Base-by-base conservation (phyloP, 208 protist species). In the Leishmania gerbilli region DNA sequence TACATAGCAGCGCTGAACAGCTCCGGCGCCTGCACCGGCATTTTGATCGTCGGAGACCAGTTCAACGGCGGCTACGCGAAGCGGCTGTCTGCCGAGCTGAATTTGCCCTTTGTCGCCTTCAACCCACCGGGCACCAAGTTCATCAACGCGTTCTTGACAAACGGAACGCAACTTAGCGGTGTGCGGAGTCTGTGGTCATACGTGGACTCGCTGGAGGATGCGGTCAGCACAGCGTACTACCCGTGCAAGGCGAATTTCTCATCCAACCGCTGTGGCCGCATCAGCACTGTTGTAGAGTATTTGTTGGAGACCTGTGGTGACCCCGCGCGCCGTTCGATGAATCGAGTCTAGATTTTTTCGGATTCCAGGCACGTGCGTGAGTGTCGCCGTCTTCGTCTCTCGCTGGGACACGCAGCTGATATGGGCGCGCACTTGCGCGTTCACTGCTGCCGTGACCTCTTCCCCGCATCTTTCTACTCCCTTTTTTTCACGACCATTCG, bases 1-100 rank as follows among this genome's bases (percentile, higher is more conserved):
- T 95, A 95, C 84, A 84, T 96, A 21, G 68, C 90, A 0, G 56
- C 42, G 2, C 82, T 97, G 3, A 87, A 78, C 47, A 51, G 11
- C 40, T 67, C 72, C 17, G 72, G 77, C 27, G 53, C 53, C 24
- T 6, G 68, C 7, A 84, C 88, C 40, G 80, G 80, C 49, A 89
- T 98, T 60, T 79, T 98, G 4, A 77, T 98, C 49, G 85, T 98
- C 6, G 95, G 95, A 31, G 92, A 98, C 82, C 88, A 91, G 79
- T 98, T 96, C 81, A 98, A 96, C 78, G 95, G 95, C 56, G 95
- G 95, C n/a, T 98, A 98, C 71, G 93, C 82, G 11, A 98, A 98
- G 79, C 76, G 87, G 34, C 87, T 98, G 8, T 86, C 90, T 3
- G 75, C 88, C 13, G 81, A 83, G 17, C 86, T 90, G 56, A 78